Percentiles rank a stretch among this genome's conserved stretches.
These are phyloP conservation scores for Chlorella sp. DNA, from an alignment of 139 green algal species.

Conservation along the genomic window DNA sequence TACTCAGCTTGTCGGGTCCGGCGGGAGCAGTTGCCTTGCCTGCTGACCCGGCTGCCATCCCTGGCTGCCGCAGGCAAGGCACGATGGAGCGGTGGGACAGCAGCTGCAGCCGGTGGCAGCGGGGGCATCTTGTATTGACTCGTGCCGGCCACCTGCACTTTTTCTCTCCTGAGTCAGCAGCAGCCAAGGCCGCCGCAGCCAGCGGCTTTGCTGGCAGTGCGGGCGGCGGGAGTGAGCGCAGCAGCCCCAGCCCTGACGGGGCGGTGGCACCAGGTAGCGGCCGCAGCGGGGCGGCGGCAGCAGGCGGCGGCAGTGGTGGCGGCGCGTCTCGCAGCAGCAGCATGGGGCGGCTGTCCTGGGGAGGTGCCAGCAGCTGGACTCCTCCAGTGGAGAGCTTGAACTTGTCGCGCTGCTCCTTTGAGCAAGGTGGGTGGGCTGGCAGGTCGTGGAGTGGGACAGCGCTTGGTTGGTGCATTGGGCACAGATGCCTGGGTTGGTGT, in stretches of 20 bases:
- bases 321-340: not conserved
- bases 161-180: conserved; percentile 39
- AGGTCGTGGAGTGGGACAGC: too few species aligned
- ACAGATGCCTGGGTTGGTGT: not conserved
- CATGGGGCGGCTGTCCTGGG: conserved; percentile 16
- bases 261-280: not conserved
- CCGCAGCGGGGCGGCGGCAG: not conserved
- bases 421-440: conserved; percentile 27
- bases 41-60: too few species aligned
- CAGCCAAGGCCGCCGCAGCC: not conserved
- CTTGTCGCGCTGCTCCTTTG: conserved; percentile 55
- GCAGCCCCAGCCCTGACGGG: not conserved
- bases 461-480: too few species aligned
- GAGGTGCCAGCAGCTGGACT: conserved; percentile 10
- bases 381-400: conserved; percentile 43
- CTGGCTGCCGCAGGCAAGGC: conserved; percentile 58
- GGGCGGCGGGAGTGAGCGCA: not conserved
- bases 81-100: conserved; percentile 62
- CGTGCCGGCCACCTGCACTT: conserved; percentile 71
- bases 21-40: too few species aligned
- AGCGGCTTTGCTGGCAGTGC: not conserved
- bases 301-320: not conserved
- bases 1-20: too few species aligned
- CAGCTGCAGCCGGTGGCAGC: conserved; percentile 49
- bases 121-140: conserved; percentile 73